Conservation (phyloP, 2,329 filamentous ascomycete species). For the Fusarium pseudoanthophilum region DNA sequence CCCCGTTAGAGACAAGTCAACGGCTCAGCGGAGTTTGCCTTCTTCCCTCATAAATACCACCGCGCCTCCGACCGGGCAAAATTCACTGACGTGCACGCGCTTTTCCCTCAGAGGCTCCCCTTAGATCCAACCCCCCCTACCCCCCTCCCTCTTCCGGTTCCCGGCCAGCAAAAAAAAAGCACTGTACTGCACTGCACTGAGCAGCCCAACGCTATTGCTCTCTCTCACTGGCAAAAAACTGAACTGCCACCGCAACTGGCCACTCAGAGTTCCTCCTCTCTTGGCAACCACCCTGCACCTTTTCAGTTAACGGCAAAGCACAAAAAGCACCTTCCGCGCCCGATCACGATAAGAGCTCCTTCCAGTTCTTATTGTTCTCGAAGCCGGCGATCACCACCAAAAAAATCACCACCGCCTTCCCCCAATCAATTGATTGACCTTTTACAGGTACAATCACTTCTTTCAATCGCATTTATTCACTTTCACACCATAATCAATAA, state of each 20-base stretch:
- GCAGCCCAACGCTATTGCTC: background rate
- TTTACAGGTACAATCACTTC: background rate
- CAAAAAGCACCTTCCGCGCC: slow-evolving; percentile 35
- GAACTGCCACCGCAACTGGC: slow-evolving; percentile 15
- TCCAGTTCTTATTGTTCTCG: slow-evolving; percentile 34
- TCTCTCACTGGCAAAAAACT: background rate
- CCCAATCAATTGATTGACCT: background rate
- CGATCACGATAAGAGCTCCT: slow-evolving; percentile 37
- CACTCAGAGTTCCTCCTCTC: slow-evolving; percentile 22
- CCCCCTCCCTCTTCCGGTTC: slow-evolving; percentile 25
- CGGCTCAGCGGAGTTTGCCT: slow-evolving; percentile 49
- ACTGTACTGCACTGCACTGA: background rate
- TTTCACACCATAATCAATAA: slow-evolving; percentile 32
- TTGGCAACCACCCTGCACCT: slow-evolving; percentile 35
- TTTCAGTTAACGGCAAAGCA: slow-evolving; percentile 31
- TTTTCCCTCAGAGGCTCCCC: slow-evolving; percentile 55
- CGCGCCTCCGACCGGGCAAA: slow-evolving; percentile 57
- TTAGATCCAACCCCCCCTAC: slow-evolving; percentile 45
- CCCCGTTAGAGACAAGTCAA: slow-evolving; percentile 55
- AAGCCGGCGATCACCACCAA: slow-evolving; percentile 31
- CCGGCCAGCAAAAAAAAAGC: slow-evolving; percentile 29
- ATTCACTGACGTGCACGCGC: slow-evolving; percentile 59
- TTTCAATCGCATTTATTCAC: slow-evolving; percentile 6
- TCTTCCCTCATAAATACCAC: slow-evolving; percentile 60
- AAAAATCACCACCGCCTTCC: slow-evolving; percentile 8